Evolutionary conservation across 768 basidiomycete genomes (phyloP).

Genomic region (Boletus sensibilis): DNA sequence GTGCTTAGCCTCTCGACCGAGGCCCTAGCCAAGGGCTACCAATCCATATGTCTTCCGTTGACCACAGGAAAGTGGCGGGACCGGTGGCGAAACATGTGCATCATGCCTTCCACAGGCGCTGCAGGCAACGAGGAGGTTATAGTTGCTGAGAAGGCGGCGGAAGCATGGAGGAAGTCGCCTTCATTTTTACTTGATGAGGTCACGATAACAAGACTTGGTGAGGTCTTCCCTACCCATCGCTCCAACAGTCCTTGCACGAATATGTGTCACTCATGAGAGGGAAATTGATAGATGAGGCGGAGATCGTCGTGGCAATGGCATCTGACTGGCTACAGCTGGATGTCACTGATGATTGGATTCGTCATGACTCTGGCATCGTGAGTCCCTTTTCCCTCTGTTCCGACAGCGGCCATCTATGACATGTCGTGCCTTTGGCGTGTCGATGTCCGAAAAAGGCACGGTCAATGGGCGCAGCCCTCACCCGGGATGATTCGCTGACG

Average conservation of each 20-base stretch:
- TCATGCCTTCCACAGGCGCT: constrained; percentile 49
- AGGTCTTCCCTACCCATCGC: constrained; percentile 27
- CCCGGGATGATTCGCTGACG: constrained; percentile 13
- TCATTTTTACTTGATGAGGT: constrained; percentile 82
- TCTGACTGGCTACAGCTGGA: constrained; percentile 97
- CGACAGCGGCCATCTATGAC: constrained; percentile 4
- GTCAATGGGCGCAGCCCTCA: constrained; percentile 20
- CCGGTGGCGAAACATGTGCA: constrained; percentile 89
- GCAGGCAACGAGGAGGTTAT: constrained; percentile 39
- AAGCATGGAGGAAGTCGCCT: constrained; percentile 84
- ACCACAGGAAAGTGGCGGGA: constrained; percentile 84
- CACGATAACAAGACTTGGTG: constrained; percentile 78
- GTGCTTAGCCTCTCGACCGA: constrained; percentile 51
- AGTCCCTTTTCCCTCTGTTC: constrained; percentile 32
- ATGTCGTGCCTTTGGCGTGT: constrained; percentile 15
- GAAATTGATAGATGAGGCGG: constrained; percentile 61
- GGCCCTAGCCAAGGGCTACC: constrained; percentile 67
- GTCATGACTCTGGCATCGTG: constrained; percentile 95
- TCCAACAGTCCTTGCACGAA: constrained; percentile 10
- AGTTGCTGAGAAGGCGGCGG: constrained; percentile 62
- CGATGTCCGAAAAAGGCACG: constrained; percentile 12
- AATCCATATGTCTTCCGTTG: constrained; percentile 78
- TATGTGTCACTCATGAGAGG: constrained; percentile 14
- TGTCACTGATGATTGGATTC: constrained; percentile 87
- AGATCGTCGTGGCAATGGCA: constrained; percentile 68